Percentiles rank a stretch among this genome's conserved stretches.
phyloP scores from a whole-genome alignment of 495 filamentous ascomycete species.

The Hypomontagnella submonticulosa region DNA sequence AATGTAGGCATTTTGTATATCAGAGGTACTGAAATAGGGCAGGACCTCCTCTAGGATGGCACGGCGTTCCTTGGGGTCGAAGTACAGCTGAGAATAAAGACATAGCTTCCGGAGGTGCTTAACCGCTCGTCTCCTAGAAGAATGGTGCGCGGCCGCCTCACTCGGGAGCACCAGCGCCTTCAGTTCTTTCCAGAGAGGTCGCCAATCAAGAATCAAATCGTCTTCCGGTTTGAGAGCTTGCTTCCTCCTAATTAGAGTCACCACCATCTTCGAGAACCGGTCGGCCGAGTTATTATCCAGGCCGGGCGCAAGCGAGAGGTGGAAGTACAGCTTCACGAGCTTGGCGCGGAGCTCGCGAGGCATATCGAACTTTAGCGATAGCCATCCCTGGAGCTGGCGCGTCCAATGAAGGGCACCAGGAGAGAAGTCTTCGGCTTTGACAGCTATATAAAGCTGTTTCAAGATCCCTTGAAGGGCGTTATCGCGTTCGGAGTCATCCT shows the following conservation, averaged over 20 bases:
- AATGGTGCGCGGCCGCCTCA: slow-evolving; percentile 70
- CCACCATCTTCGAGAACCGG: slow-evolving; percentile 96
- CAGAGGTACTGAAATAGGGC: slow-evolving; percentile 95
- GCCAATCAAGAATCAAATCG: slow-evolving; percentile 93
- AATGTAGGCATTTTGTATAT: slow-evolving; percentile 87
- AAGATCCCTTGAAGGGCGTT: slow-evolving; percentile 83
- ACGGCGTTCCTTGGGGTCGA: slow-evolving; percentile 86
- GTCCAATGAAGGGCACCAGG: slow-evolving; percentile 98
- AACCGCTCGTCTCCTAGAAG: slow-evolving; percentile 54
- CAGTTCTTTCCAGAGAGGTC: slow-evolving; percentile 88
- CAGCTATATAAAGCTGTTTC: slow-evolving; percentile 88
- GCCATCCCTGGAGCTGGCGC: slow-evolving; percentile 92
- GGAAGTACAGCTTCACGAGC: slow-evolving; percentile 92
- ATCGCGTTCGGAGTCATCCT: slow-evolving; percentile 78
- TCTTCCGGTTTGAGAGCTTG: slow-evolving; percentile 91
- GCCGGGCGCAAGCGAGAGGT: slow-evolving; percentile 90
- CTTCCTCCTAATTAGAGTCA: slow-evolving; percentile 91
- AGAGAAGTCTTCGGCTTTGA: slow-evolving; percentile 92
- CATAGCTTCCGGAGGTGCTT: slow-evolving; percentile 82
- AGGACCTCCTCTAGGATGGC: slow-evolving; percentile 93
- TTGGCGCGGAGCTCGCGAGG: slow-evolving; percentile 81
- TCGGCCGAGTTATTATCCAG: slow-evolving; percentile 84
- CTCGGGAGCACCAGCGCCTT: slow-evolving; percentile 88
- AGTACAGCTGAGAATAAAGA: slow-evolving; percentile 88
- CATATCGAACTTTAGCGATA: slow-evolving; percentile 96